Conservation (phyloP, 2,329 filamentous ascomycete species). For the Grosmannia huntii region DNA sequence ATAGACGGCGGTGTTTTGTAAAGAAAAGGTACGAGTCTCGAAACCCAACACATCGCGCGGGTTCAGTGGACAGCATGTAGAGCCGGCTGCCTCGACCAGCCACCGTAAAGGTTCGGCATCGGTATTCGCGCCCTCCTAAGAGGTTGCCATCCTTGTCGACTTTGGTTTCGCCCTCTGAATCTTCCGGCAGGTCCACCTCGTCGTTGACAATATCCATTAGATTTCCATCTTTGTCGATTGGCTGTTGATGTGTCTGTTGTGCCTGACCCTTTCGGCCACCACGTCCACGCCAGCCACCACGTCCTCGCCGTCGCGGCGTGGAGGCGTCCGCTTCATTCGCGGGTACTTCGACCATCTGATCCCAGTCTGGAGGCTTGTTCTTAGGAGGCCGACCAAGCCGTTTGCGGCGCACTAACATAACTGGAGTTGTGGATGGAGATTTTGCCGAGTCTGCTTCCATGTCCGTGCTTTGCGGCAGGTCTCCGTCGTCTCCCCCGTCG, state of each 20-base stretch:
- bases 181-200: constrained; percentile 79
- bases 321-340: constrained; percentile 28
- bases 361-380: constrained; percentile 70
- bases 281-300: constrained; percentile 57
- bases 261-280: constrained; percentile 56
- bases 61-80: constrained; percentile 98
- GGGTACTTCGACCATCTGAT: constrained; percentile 45
- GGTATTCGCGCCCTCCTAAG: constrained; percentile 75
- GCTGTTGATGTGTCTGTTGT: constrained; percentile 60
- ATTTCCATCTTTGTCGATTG: constrained; percentile 88
- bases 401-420: constrained; percentile 56
- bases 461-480: constrained; percentile 22
- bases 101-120: constrained; percentile 90
- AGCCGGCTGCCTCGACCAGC: constrained; percentile 69
- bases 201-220: constrained; percentile 83
- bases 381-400: constrained; percentile 78
- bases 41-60: constrained; percentile 91
- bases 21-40: constrained; percentile 98
- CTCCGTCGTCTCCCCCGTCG: constrained; percentile 24
- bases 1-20: constrained; percentile 89
- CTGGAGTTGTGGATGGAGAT: constrained; percentile 42
- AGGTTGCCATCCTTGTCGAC: constrained; percentile 83
- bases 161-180: constrained; percentile 80
- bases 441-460: constrained; percentile 28
- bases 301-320: constrained; percentile 50